These are phyloP conservation scores for Starmerella lactis-condensi DNA, from an alignment of 805 yeast species.

Conservation along the genomic window DNA sequence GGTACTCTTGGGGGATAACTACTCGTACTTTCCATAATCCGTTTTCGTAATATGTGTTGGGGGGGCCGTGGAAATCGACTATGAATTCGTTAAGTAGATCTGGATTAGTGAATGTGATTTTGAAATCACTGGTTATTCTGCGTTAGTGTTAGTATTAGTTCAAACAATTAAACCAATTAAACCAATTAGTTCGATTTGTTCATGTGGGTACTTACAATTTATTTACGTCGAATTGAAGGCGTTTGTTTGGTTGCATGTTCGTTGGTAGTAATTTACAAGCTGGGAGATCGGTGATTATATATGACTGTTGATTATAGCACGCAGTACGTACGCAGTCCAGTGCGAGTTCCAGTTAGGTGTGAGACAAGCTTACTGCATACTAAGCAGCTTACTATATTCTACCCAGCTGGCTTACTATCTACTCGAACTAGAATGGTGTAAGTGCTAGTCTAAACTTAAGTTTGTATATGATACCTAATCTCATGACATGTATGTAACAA, in stretches of 20 bases:
- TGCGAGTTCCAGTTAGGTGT: too few relatives aligned
- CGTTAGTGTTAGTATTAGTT: slow-evolving; percentile 1
- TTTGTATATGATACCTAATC: too few relatives aligned
- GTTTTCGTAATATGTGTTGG: slow-evolving; percentile 69
- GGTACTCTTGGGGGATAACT: slow-evolving; percentile 87
- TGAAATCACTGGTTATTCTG: slow-evolving; percentile 76
- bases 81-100: slow-evolving; percentile 72
- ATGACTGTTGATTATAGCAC: too few relatives aligned
- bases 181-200: not conserved
- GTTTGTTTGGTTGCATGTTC: slow-evolving; percentile 28
- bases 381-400: too few relatives aligned
- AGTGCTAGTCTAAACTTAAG: too few relatives aligned
- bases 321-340: too few relatives aligned
- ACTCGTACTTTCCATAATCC: slow-evolving; percentile 86
- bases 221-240: slow-evolving; percentile 92
- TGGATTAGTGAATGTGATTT: slow-evolving; percentile 66
- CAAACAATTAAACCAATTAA: not conserved
- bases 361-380: too few relatives aligned
- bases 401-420: too few relatives aligned
- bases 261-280: not conserved
- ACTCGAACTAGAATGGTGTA: too few relatives aligned
- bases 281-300: too few relatives aligned
- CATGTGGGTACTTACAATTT: slow-evolving; percentile 40
- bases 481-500: too few relatives aligned
- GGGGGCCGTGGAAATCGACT: slow-evolving; percentile 75